Evolutionary conservation across 2,329 filamentous ascomycete genomes (phyloP).

Genomic region (Penicillium sp.): DNA sequence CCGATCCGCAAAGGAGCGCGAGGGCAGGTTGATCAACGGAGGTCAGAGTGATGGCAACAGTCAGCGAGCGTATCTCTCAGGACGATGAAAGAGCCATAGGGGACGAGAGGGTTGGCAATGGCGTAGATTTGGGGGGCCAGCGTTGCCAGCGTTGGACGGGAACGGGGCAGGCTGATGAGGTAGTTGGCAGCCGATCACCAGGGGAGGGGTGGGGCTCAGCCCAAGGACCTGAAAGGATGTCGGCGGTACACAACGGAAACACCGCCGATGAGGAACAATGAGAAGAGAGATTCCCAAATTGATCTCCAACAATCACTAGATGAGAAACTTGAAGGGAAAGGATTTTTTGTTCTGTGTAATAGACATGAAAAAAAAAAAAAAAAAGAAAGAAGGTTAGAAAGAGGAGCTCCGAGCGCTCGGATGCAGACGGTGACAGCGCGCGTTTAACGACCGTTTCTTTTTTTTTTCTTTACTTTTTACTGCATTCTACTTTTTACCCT

Average conservation of each 20-base stretch:
- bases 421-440: slow-evolving; percentile 5
- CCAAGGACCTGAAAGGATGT: slow-evolving; percentile 2
- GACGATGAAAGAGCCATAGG: slow-evolving; percentile 19
- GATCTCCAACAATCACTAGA: too few relatives aligned
- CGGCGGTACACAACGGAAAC: background rate
- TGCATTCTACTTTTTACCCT: background rate
- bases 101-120: slow-evolving; percentile 14
- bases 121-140: slow-evolving; percentile 12
- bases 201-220: slow-evolving; percentile 29
- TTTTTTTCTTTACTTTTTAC: slow-evolving; percentile 3
- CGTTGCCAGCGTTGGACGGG: slow-evolving; percentile 20
- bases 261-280: background rate
- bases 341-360: background rate
- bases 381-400: slow-evolving; percentile 15
- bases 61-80: slow-evolving; percentile 1
- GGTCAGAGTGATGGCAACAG: background rate
- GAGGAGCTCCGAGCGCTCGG: slow-evolving; percentile 10
- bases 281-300: background rate
- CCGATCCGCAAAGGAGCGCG: slow-evolving; percentile 12
- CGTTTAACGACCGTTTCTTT: background rate
- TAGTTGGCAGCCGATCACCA: slow-evolving; percentile 31
- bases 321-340: background rate
- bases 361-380: background rate
- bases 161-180: slow-evolving; percentile 32
- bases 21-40: slow-evolving; percentile 1